Evolutionary conservation across 768 basidiomycete genomes (phyloP), one percentile per base, ranked within the genome.

Genomic region (Mrakia hoshinonis): DNA sequence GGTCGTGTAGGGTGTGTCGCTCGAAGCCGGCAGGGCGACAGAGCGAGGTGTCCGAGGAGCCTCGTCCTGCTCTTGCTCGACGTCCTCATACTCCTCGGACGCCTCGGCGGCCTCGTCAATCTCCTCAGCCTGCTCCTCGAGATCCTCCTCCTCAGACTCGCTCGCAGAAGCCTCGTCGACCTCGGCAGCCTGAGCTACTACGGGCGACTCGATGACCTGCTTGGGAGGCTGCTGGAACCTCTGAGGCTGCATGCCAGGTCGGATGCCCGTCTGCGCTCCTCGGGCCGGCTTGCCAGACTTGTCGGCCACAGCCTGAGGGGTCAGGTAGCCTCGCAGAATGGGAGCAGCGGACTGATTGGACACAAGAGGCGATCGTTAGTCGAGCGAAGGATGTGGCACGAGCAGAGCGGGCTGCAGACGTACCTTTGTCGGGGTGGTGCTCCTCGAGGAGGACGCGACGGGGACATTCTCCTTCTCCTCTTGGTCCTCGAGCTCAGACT

Each of bases 1-100:
- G 58, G 34, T 38, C 18, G 58, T 61, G 58, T 61, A 61, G 36
- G 58, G 58, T 13, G 58, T 61, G 58, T 61, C 36, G n/a, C 20
- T 22, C 5, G 58, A 61, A 61, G 58, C 18, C 12, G 58, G 58
- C 20, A 61, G 34, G 12, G 58, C 20, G 36, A 61, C 58, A 36
- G 58, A 61, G 5, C 31, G 36, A 34, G 58, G 58, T 3, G 58
- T 61, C 36, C 58, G 58, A 22, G 58, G 58, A 61, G 58, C 58
- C 34, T 61, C 58, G 34, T 31, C 22, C 34, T 61, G 34, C 13
- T 26, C 26, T 31, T 11, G 58, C n/a, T 66, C 48, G 18, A 34
- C 12, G n/a, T 66, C 65, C 29, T 48, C 29, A 11, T 48, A 26
- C 15, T 66, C 65, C 9, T 18, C 26, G 24, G 18, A 64, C 4